These are phyloP conservation scores for Penicillium verrucosum DNA, from an alignment of 2,329 filamentous ascomycete species.

Conservation along the genomic window DNA sequence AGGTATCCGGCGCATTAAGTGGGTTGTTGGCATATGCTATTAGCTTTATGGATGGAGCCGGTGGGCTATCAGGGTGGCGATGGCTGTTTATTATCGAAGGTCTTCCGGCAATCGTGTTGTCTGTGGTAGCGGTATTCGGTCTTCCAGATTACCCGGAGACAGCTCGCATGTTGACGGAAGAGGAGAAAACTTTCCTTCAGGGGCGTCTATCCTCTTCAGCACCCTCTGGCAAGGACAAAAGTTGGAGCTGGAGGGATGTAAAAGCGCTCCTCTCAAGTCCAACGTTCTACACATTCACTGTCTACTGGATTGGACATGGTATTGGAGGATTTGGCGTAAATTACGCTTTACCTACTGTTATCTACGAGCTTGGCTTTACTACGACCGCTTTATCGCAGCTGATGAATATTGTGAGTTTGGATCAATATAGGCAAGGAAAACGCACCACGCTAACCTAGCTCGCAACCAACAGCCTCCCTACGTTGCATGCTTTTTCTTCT, in stretches of 20 bases:
- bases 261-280: conserved; percentile 34
- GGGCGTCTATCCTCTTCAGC: conserved; percentile 29
- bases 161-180: conserved; percentile 27
- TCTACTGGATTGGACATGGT: conserved; percentile 44
- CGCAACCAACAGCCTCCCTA: conserved; percentile 34
- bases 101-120: conserved; percentile 32
- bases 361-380: conserved; percentile 45
- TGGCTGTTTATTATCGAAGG: conserved; percentile 42
- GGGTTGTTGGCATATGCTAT: conserved; percentile 40
- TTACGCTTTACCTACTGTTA: conserved; percentile 44
- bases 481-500: conserved; percentile 38
- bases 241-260: conserved; percentile 34
- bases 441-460: neutral
- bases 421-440: neutral
- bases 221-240: conserved; percentile 30
- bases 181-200: conserved; percentile 26
- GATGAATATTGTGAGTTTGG: conserved; percentile 40
- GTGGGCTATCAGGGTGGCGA: conserved; percentile 36
- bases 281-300: conserved; percentile 38
- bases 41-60: conserved; percentile 37
- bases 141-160: conserved; percentile 37
- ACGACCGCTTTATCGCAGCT: conserved; percentile 43
- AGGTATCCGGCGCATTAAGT: conserved; percentile 32
- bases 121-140: conserved; percentile 29
- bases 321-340: conserved; percentile 44